Percentiles rank a stretch among this genome's conserved stretches.
Conservation (phyloP, 352 stramenopile genomes). For the Blastocystis sp. region DNA sequence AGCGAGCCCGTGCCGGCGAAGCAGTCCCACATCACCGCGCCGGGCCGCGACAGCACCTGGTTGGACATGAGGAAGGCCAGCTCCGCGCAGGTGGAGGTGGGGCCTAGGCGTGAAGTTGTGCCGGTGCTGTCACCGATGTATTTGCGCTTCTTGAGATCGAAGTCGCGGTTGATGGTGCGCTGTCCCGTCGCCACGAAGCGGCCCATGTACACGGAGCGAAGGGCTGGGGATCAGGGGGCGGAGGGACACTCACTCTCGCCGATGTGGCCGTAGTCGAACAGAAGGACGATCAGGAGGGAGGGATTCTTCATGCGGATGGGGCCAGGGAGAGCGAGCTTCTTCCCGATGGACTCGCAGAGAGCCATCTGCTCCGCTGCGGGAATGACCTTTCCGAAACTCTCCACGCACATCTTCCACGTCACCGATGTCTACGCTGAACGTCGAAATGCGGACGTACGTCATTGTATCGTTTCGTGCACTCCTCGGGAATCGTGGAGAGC, state of each 20-base stretch:
- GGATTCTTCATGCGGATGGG: conserved; percentile 78
- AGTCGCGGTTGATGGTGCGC: conserved; percentile 78
- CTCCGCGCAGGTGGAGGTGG: conserved; percentile 93
- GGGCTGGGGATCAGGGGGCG: conserved; percentile 8
- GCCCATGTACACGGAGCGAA: conserved; percentile 74
- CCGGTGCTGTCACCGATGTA: conserved; percentile 38
- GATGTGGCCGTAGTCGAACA: conserved; percentile 76
- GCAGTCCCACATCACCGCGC: conserved; percentile 84
- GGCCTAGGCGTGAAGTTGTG: conserved; percentile 86
- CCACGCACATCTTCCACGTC: conserved; percentile 78
- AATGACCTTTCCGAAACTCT: conserved; percentile 80
- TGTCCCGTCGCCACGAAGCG: conserved; percentile 67
- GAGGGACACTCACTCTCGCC: conserved; percentile 72
- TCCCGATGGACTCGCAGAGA: conserved; percentile 74
- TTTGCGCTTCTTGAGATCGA: conserved; percentile 85
- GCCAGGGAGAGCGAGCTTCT: conserved; percentile 76
- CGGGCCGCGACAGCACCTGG: conserved; percentile 71
- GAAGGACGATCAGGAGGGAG: conserved; percentile 77
- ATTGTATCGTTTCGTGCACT: not conserved
- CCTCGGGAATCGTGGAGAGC: not conserved
- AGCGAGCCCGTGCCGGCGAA: conserved; percentile 96
- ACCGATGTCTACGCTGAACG: not conserved
- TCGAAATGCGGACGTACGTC: not conserved
- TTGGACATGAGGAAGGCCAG: conserved; percentile 92
- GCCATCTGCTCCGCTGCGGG: conserved; percentile 77